These are phyloP conservation scores for Pisolithus microcarpus DNA, from an alignment of 768 basidiomycete species.

Conservation along the genomic window DNA sequence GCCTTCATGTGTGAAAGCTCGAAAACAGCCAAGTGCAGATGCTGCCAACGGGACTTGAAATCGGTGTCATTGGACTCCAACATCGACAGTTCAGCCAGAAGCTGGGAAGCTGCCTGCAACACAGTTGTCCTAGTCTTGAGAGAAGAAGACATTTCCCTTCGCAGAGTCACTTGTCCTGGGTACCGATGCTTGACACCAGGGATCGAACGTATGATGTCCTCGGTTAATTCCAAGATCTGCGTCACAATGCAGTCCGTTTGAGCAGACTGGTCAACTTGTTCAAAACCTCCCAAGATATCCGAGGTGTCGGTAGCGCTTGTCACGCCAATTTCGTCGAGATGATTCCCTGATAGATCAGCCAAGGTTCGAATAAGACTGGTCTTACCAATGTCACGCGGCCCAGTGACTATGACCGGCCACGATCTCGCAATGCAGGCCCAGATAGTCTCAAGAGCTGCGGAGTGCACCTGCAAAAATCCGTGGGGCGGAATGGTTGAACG, in stretches of 20 bases:
- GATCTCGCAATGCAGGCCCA: constrained; percentile 64
- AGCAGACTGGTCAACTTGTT: constrained; percentile 67
- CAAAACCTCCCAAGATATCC: constrained; percentile 93
- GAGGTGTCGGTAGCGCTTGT: constrained; percentile 87
- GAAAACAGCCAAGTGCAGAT: constrained; percentile 17
- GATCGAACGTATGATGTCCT: constrained; percentile 32
- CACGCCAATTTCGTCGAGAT: constrained; percentile 66
- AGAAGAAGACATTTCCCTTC: constrained; percentile 11
- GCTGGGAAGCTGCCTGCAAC: constrained; percentile 18
- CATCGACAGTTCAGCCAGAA: constrained; percentile 25
- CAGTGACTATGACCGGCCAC: constrained; percentile 88
- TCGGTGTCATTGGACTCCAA: constrained; percentile 6
- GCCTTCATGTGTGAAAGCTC: constrained; percentile 18
- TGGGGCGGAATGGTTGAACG: constrained; percentile 33
- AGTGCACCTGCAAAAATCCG: constrained; percentile 50
- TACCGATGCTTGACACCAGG: constrained; percentile 14
- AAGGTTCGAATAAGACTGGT: constrained; percentile 62
- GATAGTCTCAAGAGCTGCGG: constrained; percentile 66
- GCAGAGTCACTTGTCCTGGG: constrained; percentile 10
- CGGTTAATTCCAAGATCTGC: constrained; percentile 33
- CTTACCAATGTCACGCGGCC: constrained; percentile 70
- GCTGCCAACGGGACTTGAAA: constrained; percentile 8
- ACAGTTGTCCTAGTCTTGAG: constrained; percentile 13
- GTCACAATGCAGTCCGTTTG: constrained; percentile 33
- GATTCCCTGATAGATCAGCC: constrained; percentile 62